These are phyloP conservation scores for Cercospora beticola DNA, from an alignment of 2,329 filamentous ascomycete species.

Conservation along the genomic window DNA sequence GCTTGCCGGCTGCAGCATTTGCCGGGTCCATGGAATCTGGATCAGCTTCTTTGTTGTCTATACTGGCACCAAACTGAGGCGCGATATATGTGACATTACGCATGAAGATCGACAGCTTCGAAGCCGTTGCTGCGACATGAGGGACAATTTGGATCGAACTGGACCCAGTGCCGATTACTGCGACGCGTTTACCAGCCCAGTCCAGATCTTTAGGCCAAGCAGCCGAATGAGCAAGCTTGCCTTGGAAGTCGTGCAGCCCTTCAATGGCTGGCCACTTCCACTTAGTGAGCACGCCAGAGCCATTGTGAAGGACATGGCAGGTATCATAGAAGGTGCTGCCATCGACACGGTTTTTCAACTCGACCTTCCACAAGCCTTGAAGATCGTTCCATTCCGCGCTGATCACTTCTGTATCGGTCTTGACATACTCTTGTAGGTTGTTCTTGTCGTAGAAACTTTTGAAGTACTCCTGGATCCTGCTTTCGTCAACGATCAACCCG, in stretches of 20 bases:
- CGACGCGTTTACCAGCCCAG: slow-evolving; percentile 28
- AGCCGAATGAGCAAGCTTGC: slow-evolving; percentile 56
- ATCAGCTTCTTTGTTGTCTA: slow-evolving; percentile 28
- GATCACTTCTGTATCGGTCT: slow-evolving; percentile 30
- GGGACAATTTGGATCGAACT: slow-evolving; percentile 39
- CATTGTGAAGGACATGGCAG: slow-evolving; percentile 52
- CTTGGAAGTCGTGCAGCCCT: slow-evolving; percentile 54
- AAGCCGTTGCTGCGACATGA: slow-evolving; percentile 35
- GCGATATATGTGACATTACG: slow-evolving; percentile 39
- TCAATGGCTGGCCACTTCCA: slow-evolving; percentile 55
- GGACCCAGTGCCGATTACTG: slow-evolving; percentile 30
- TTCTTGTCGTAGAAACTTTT: slow-evolving; percentile 40
- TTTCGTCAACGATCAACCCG: background rate
- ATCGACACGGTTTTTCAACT: slow-evolving; percentile 35
- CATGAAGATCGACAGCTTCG: slow-evolving; percentile 36
- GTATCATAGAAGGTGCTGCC: slow-evolving; percentile 49
- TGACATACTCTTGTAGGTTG: slow-evolving; percentile 41
- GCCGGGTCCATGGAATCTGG: slow-evolving; percentile 23
- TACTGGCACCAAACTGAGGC: slow-evolving; percentile 30
- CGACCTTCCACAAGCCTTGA: slow-evolving; percentile 37
- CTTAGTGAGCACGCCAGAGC: slow-evolving; percentile 52
- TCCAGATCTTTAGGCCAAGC: slow-evolving; percentile 52
- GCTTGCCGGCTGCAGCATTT: slow-evolving; percentile 25
- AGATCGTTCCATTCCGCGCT: slow-evolving; percentile 21
- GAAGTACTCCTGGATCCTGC: slow-evolving; percentile 43